Conservation (phyloP, 2,329 filamentous ascomycete species). For the Mollisia scopiformis region DNA sequence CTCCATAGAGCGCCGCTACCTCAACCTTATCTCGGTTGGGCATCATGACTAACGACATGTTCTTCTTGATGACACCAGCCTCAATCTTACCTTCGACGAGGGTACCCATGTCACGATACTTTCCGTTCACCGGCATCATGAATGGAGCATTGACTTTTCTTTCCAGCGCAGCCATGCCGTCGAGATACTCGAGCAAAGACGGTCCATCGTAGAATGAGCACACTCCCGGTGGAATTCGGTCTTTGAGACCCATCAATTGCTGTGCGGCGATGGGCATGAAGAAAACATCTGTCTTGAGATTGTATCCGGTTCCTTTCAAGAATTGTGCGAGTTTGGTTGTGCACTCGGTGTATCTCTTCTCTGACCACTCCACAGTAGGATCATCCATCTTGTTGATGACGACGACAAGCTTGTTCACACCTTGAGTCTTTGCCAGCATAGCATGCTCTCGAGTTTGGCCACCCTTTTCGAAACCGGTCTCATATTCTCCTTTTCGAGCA, state of each 20-base stretch:
- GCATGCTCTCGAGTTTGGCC: slow-evolving; percentile 98
- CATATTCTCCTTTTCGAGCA: slow-evolving; percentile 96
- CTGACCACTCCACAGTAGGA: slow-evolving; percentile 91
- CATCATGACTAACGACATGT: slow-evolving; percentile 88
- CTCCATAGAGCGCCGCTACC: slow-evolving; percentile 86
- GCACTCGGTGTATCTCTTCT: slow-evolving; percentile 92
- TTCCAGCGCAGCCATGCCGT: slow-evolving; percentile 88
- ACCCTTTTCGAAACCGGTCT: slow-evolving; percentile 96
- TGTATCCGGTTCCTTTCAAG: slow-evolving; percentile 91
- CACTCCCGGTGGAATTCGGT: slow-evolving; percentile 75
- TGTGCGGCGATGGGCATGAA: slow-evolving; percentile 98
- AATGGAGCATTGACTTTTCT: slow-evolving; percentile 97
- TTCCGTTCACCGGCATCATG: slow-evolving; percentile 98
- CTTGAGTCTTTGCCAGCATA: slow-evolving; percentile 96
- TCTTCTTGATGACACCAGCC: slow-evolving; percentile 91
- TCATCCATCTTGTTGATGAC: slow-evolving; percentile 99
- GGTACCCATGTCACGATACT: slow-evolving; percentile 96
- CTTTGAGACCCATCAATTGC: slow-evolving; percentile 83
- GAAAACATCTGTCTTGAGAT: slow-evolving; percentile 87
- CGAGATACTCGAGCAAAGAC: slow-evolving; percentile 93
- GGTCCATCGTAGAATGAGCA: slow-evolving; percentile 87
- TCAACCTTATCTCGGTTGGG: slow-evolving; percentile 84
- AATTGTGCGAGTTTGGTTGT: slow-evolving; percentile 85
- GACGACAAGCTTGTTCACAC: slow-evolving; percentile 94
- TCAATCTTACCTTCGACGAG: slow-evolving; percentile 98